Evolutionary conservation across 805 yeast genomes (phyloP), one percentile per base, ranked within the genome.

Genomic region (Hanseniaspora nectarophila): DNA sequence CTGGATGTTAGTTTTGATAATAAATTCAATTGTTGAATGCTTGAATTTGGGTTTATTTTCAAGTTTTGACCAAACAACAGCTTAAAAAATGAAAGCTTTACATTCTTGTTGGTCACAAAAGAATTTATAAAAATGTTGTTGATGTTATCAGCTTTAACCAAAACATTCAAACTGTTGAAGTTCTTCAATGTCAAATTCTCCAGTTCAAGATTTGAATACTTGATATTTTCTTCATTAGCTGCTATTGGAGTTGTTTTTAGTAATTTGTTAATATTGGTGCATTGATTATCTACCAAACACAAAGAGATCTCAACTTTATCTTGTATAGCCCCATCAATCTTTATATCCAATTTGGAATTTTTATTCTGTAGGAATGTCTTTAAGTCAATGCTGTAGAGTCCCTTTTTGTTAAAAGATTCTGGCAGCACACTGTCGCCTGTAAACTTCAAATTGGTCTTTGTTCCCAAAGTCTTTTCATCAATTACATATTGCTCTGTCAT

Each of bases 131-230:
- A 42, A 63, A 43, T 55, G 58, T 34, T 55, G 63, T 51, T 47
- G 59, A 16, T 45, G 59, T 56, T 40, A 58, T 55, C 49, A 58
- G 52, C 60, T 56, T 69, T 56, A 56, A 64, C 23, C 54, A 71
- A 72, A 1, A 72, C 75, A 16, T 69, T 56, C 5, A 71, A 56
- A 53, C 73, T 73, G 39, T 67, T 69, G 10, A 23, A 49, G 2
- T 35, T 15, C 5, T 12, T 26, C 5, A 49, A n/a, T 6, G 38
- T 8, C 8, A 20, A 12, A 15, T 42, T 33, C 10, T 33, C 15
- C 2, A 49, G 7, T 7, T n/a, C 31, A 33, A 49, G 24, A 9
- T 20, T 20, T n/a, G 28, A 32, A n/a, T 24, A 31, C n/a, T 15
- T 23, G 2, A 7, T 18, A 16, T 56, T 59, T 7, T 43, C 51